These are phyloP conservation scores for Neofusicoccum cordaticola DNA, from an alignment of 2,329 filamentous ascomycete species.

Conservation along the genomic window DNA sequence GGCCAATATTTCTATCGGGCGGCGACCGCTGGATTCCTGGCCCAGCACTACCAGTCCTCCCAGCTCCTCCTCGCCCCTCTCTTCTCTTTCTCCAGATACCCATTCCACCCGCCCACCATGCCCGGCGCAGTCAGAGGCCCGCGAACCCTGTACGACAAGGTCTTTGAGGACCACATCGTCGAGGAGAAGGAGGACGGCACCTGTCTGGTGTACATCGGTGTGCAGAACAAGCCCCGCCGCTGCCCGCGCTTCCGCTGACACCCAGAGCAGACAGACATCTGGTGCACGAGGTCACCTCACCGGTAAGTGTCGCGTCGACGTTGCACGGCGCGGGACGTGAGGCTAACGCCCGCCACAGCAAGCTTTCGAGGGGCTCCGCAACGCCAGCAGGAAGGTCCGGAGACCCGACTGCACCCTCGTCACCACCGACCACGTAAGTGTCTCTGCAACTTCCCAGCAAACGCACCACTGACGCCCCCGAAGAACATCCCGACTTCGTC, in stretches of 20 bases:
- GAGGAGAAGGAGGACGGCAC: constrained; percentile 94
- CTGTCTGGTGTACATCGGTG: constrained; percentile 88
- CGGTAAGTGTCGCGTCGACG: constrained; percentile 54
- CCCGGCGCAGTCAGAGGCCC: constrained; percentile 69
- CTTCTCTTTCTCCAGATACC: constrained; percentile 22
- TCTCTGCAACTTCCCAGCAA: constrained; percentile 21
- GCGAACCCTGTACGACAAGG: constrained; percentile 95
- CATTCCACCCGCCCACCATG: constrained; percentile 55
- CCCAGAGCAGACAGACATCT: constrained; percentile 76
- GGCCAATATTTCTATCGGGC: constrained; percentile 16
- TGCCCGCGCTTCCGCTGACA: constrained; percentile 24
- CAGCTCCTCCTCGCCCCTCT: background rate
- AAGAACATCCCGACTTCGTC: constrained; percentile 92
- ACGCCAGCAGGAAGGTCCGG: constrained; percentile 82
- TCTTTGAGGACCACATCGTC: constrained; percentile 90
- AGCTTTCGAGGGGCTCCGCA: constrained; percentile 94
- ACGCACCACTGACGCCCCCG: background rate
- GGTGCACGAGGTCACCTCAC: constrained; percentile 97
- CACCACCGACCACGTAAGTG: constrained; percentile 88
- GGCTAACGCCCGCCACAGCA: constrained; percentile 55
- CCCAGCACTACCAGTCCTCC: constrained; percentile 1
- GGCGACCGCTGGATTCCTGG: background rate
- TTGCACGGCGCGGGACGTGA: background rate
- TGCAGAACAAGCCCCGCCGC: constrained; percentile 29
- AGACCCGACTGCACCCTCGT: constrained; percentile 95